phyloP scores from a whole-genome alignment of 208 protist species.

The Perkinsela sp. region DNA sequence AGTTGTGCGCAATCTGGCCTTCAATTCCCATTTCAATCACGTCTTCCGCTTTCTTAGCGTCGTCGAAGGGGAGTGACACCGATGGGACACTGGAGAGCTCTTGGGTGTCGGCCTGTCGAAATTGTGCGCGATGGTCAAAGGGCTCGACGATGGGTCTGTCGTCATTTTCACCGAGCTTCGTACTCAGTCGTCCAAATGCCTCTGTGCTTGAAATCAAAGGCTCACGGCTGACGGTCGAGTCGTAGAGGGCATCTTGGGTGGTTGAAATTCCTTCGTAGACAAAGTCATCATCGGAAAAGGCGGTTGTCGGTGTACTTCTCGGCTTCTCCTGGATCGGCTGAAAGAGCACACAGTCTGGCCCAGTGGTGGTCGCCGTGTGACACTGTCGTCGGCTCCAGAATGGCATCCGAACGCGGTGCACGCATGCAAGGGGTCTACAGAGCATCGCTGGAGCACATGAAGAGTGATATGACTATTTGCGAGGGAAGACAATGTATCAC shows the following conservation, averaged over 20 bases:
- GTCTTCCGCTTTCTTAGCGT: conserved; percentile 40
- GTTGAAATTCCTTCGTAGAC: background rate
- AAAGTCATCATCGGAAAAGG: background rate
- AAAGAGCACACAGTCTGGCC: background rate
- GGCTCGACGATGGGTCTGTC: background rate
- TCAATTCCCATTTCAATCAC: conserved; percentile 62
- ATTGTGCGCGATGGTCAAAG: background rate
- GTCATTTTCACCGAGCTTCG: background rate
- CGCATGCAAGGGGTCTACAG: background rate
- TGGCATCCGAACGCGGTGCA: background rate
- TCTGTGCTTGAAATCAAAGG: background rate
- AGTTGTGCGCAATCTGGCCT: conserved; percentile 41
- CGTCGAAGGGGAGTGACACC: conserved; percentile 31
- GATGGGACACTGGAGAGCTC: background rate
- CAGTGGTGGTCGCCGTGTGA: too few relatives aligned
- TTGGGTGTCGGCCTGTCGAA: background rate
- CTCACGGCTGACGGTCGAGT: background rate
- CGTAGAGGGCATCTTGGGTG: background rate
- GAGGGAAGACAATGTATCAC: background rate
- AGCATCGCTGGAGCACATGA: background rate
- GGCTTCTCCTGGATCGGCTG: background rate
- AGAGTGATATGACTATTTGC: background rate
- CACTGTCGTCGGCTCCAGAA: too few relatives aligned
- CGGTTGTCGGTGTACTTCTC: background rate
- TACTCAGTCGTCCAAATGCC: background rate